Evolutionary conservation across 768 basidiomycete genomes (phyloP).

Genomic region (Suillus discolor): DNA sequence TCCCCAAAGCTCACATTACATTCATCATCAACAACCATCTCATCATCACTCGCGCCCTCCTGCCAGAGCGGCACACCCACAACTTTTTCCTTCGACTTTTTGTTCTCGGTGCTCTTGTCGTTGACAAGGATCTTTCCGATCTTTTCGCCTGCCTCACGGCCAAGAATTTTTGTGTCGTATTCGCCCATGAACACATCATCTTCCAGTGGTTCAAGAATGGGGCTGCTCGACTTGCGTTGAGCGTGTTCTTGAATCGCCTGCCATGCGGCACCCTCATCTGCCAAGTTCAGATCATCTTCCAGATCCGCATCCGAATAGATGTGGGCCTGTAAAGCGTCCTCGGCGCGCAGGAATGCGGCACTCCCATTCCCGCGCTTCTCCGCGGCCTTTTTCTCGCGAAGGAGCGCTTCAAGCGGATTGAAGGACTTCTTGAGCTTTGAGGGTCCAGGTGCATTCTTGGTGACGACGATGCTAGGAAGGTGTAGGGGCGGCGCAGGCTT

Average conservation of each 20-base stretch:
- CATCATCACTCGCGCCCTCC: constrained; percentile 16
- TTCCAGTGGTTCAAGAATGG: background rate
- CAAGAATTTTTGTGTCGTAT: constrained; percentile 30
- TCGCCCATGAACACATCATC: constrained; percentile 40
- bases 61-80: constrained; percentile 37
- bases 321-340: constrained; percentile 39
- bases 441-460: constrained; percentile 5
- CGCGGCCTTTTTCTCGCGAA: constrained; percentile 50
- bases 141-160: constrained; percentile 38
- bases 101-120: constrained; percentile 38
- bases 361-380: constrained; percentile 37
- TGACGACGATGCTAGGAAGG: constrained; percentile 17
- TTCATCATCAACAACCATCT: constrained; percentile 15
- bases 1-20: constrained; percentile 11
- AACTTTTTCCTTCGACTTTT: constrained; percentile 18
- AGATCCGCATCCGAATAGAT: constrained; percentile 21
- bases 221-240: constrained; percentile 20
- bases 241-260: constrained; percentile 35
- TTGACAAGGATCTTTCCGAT: constrained; percentile 47
- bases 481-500: constrained; percentile 16
- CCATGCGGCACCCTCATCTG: constrained; percentile 43
- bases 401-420: constrained; percentile 56
- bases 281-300: constrained; percentile 28
- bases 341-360: constrained; percentile 48
- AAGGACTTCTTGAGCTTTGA: constrained; percentile 22